Evolutionary conservation across 345 rosid genomes (phyloP).

Genomic region (Hibiscus tridactylites): DNA sequence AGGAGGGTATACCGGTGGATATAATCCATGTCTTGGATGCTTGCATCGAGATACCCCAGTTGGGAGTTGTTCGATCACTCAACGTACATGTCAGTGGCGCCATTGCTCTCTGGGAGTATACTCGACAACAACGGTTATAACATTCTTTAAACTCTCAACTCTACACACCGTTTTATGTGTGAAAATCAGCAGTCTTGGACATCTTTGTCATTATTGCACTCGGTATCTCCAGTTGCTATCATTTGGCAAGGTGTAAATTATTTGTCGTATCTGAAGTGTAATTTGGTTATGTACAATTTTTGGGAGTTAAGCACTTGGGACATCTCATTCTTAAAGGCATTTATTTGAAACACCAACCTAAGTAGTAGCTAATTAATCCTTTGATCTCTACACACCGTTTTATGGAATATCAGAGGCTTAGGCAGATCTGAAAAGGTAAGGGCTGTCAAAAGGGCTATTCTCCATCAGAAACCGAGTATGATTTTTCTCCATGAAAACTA

Average conservation of each 20-base stretch:
- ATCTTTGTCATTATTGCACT: background rate
- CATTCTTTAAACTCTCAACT: background rate
- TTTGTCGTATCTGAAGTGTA: background rate
- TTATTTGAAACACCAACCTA: too few relatives aligned
- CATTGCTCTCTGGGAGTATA: slow-evolving; percentile 95
- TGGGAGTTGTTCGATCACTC: slow-evolving; percentile 92
- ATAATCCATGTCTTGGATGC: slow-evolving; percentile 79
- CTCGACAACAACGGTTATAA: slow-evolving; percentile 72
- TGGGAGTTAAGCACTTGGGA: background rate
- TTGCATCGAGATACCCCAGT: slow-evolving; percentile 89
- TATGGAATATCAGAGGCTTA: too few relatives aligned
- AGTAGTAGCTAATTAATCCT: too few relatives aligned
- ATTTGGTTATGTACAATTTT: background rate
- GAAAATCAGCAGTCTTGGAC: background rate
- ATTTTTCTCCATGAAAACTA: too few relatives aligned
- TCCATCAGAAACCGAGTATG: too few relatives aligned
- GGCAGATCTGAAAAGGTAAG: too few relatives aligned
- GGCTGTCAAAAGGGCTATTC: too few relatives aligned
- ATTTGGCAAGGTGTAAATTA: background rate
- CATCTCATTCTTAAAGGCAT: too few relatives aligned
- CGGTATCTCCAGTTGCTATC: background rate
- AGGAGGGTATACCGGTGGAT: slow-evolving; percentile 92
- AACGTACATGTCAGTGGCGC: slow-evolving; percentile 96
- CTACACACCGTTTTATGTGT: background rate
- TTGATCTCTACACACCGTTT: too few relatives aligned